phyloP scores from a whole-genome alignment of 2,329 filamentous ascomycete species.

The Rosellinia necatrix region DNA sequence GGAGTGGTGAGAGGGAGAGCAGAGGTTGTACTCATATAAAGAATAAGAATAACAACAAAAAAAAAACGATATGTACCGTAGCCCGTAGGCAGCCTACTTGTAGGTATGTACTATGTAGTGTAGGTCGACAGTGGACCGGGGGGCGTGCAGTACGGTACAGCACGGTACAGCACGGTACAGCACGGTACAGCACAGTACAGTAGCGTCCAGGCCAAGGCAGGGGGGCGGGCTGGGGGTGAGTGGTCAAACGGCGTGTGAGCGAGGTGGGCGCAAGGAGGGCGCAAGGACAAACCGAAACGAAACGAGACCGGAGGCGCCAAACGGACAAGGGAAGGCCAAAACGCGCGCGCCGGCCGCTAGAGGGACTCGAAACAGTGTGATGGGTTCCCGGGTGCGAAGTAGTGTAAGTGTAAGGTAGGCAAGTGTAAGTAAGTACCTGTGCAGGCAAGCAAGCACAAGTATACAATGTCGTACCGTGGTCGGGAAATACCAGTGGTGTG shows the following conservation, averaged over 20 bases:
- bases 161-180: no score
- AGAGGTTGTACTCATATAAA: no score
- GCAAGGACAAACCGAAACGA: slow-evolving; percentile 31
- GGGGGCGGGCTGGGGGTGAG: slow-evolving; percentile 6
- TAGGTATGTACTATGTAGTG: not conserved
- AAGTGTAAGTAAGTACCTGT: not conserved
- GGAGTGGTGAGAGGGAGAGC: slow-evolving; percentile 33
- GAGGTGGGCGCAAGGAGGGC: no score
- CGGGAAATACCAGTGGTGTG: no score
- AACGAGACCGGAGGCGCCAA: slow-evolving; percentile 42
- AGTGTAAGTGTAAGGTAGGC: no score
- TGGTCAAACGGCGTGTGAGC: slow-evolving; percentile 35
- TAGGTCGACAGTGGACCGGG: slow-evolving; percentile 23
- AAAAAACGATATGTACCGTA: no score
- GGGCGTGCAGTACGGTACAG: no score
- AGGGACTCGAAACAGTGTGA: slow-evolving; percentile 37
- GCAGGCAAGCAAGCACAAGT: not conserved
- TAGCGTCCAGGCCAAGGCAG: no score
- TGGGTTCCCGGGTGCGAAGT: slow-evolving; percentile 29
- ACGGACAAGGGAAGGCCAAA: slow-evolving; percentile 35
- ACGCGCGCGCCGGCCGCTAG: slow-evolving; percentile 34
- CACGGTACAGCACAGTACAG: no score
- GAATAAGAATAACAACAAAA: slow-evolving; percentile 37
- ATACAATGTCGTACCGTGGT: not conserved
- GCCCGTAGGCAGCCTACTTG: no score